phyloP scores from a whole-genome alignment of 1,139 yeast genomes.

The Komagataea norvegica region DNA sequence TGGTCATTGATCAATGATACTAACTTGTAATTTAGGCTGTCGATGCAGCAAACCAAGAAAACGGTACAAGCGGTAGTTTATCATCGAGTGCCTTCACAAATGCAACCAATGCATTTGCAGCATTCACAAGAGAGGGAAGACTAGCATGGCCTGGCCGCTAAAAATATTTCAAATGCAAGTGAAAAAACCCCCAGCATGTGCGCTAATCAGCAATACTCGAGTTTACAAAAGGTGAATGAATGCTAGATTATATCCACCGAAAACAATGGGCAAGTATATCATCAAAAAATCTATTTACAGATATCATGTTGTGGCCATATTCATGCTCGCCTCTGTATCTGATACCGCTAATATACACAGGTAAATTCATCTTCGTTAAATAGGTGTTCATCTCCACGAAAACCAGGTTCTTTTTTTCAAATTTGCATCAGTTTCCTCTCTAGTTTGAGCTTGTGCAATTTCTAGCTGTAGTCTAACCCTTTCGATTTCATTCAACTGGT shows the following conservation, averaged over 20 bases:
- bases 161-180: background rate
- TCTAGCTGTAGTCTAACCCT: conserved; percentile 42
- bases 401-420: conserved; percentile 37
- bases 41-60: conserved; percentile 25
- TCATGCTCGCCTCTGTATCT: too few species aligned
- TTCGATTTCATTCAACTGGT: conserved; percentile 43
- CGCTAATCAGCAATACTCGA: background rate
- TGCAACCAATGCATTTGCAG: conserved; percentile 40
- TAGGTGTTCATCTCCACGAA: conserved; percentile 27
- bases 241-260: too few species aligned
- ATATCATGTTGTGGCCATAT: too few species aligned
- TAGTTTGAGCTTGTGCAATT: conserved; percentile 35
- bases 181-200: background rate
- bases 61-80: conserved; percentile 10
- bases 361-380: background rate
- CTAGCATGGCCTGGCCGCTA: conserved; percentile 37
- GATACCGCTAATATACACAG: background rate
- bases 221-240: conserved; percentile 1
- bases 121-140: conserved; percentile 43
- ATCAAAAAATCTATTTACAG: background rate
- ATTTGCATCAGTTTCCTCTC: conserved; percentile 34
- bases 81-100: conserved; percentile 30
- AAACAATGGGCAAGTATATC: background rate
- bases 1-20: background rate
- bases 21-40: conserved; percentile 21